Percentiles rank a stretch among this genome's conserved stretches.
phyloP scores from a whole-genome alignment of 768 basidiomycete species.

The Mycena leptocephala region DNA sequence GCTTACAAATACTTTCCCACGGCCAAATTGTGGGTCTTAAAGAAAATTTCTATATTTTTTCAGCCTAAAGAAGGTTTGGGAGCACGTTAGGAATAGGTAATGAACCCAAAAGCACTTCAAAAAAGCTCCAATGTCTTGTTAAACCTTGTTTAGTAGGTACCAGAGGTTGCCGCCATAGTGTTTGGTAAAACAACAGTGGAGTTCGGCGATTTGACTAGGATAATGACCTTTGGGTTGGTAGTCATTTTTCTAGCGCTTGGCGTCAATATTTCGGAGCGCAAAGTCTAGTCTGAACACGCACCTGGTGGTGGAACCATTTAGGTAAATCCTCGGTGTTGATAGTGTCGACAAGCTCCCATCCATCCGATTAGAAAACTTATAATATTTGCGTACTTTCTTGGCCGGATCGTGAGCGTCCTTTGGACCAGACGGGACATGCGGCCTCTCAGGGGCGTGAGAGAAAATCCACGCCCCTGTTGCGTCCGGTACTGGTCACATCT shows the following conservation, averaged over 20 bases:
- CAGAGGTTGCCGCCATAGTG: neutral
- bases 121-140: neutral
- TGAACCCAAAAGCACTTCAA: neutral
- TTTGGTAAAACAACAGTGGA: constrained; percentile 1
- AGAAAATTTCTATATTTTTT: neutral
- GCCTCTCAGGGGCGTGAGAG: too few relatives aligned
- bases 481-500: too few relatives aligned
- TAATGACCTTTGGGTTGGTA: neutral
- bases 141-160: neutral
- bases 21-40: neutral
- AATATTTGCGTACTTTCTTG: too few relatives aligned
- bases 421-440: too few relatives aligned
- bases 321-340: constrained; percentile 7
- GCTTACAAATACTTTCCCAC: too few relatives aligned
- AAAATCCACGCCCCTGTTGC: too few relatives aligned
- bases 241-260: neutral
- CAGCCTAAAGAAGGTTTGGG: neutral
- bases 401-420: too few relatives aligned
- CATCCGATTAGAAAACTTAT: too few relatives aligned
- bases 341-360: neutral
- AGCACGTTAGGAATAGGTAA: neutral
- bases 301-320: constrained; percentile 9
- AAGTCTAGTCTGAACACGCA: neutral
- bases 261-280: neutral
- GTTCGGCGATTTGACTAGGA: too few relatives aligned